Conservation (phyloP, 163 green algal genomes). For the Coccomyxa subellipsoidea region DNA sequence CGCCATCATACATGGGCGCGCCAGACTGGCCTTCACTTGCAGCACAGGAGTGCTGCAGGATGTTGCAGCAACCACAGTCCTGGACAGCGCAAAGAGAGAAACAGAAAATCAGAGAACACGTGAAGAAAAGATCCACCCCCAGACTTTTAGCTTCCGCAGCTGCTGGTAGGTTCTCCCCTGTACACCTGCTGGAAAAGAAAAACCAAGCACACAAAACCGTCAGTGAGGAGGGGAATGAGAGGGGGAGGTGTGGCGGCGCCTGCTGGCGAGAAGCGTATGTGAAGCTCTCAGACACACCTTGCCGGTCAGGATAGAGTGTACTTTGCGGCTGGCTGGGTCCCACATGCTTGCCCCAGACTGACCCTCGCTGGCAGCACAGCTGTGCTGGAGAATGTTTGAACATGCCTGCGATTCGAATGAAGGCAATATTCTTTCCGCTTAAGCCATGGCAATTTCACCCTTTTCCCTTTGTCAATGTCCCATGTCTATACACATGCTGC, state of each 20-base stretch:
- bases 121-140: neutral
- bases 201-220: too few species aligned
- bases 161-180: too few species aligned
- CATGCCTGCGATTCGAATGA: conserved; percentile 7
- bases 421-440: too few species aligned
- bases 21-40: neutral
- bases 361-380: conserved; percentile 22
- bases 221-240: neutral
- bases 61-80: neutral
- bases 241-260: too few species aligned
- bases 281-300: neutral
- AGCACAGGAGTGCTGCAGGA: neutral
- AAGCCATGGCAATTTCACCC: too few species aligned
- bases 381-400: conserved; percentile 32
- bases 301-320: conserved; percentile 15
- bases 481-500: too few species aligned
- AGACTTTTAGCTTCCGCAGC: too few species aligned
- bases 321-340: neutral
- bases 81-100: neutral
- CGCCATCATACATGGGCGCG: neutral
- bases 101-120: neutral
- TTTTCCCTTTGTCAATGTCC: too few species aligned
- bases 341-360: conserved; percentile 22
- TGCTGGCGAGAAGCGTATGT: too few species aligned
- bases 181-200: too few species aligned